Base-by-base conservation (phyloP, 2,329 filamentous ascomycete species). In the Clonostachys rosea region DNA sequence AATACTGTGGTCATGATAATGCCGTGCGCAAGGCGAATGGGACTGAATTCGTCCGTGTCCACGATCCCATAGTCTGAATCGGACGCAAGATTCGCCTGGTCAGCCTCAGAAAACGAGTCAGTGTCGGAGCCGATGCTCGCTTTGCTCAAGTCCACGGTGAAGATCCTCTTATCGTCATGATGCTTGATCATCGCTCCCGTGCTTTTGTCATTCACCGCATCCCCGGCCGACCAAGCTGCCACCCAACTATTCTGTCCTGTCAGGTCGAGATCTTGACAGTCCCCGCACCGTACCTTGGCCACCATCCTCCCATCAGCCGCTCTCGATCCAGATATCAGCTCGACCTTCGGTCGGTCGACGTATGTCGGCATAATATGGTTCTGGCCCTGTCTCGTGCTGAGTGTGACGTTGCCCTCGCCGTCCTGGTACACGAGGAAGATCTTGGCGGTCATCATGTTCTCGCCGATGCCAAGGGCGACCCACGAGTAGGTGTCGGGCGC, bases 361-460 rank as follows among this genome's bases (percentile, higher is more conserved):
- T 77, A 74, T 30, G 62, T 44, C 0, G 83, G 83, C 65, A 69
- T 62, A 40, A 59, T 52, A 52, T 84, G 68, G 8, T 70, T 69
- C 1, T 55, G 64, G 24, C 74, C 78, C 6, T 61, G 56, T 24
- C 83, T 76, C 2, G 81, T 71, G 50, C 80, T 84, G 47, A 86
- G 57, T 2, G 83, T 86, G 20, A 86, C 70, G 56, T 85, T 84
- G 50, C 75, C 75, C 5, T 56, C 53, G 50, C 79, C 78, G 52
- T 82, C 71, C 43, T 77, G 65, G 60, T 86, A 86, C 54, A 85
- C 69, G 55, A 86, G 52, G 58, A 86, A 84, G 49, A 86, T 83
- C 59, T 81, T 76, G 44, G 81, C 61, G 34, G 72, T 75, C 13
- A 59, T 40, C 83, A 86, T 86, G 40, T 51, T 50, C 0, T 56